Conservation (phyloP, 2,329 filamentous ascomycete species). For the Botrytis tulipae region DNA sequence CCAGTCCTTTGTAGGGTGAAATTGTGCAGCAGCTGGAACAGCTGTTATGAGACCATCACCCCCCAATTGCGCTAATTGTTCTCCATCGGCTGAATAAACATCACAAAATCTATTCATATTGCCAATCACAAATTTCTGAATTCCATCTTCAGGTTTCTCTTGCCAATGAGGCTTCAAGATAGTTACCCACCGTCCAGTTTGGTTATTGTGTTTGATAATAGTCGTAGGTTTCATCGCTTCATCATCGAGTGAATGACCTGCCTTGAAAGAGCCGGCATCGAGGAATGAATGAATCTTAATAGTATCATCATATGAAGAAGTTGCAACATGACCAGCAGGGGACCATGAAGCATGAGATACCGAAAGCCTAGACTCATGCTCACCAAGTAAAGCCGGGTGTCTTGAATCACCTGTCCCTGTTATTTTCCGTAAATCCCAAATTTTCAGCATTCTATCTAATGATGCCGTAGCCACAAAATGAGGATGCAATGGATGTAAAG, state of each 20-base stretch:
- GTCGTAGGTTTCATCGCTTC: constrained; percentile 66
- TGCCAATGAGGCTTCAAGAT: constrained; percentile 88
- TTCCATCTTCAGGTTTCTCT: constrained; percentile 68
- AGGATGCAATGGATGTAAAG: constrained; percentile 73
- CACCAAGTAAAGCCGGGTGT: constrained; percentile 69
- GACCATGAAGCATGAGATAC: constrained; percentile 95
- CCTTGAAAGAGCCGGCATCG: constrained; percentile 57
- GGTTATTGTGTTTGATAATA: constrained; percentile 83
- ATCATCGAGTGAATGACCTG: constrained; percentile 56
- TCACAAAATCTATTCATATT: constrained; percentile 99
- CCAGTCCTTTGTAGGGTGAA: constrained; percentile 87
- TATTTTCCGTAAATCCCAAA: constrained; percentile 90
- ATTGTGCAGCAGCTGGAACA: constrained; percentile 87
- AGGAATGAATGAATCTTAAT: constrained; percentile 87
- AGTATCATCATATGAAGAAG: constrained; percentile 90
- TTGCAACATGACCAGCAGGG: constrained; percentile 78
- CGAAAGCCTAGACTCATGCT: constrained; percentile 78
- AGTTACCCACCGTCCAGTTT: constrained; percentile 92
- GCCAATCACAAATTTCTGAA: constrained; percentile 86
- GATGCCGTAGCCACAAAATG: constrained; percentile 88
- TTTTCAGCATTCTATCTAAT: constrained; percentile 80
- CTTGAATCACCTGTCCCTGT: constrained; percentile 58
- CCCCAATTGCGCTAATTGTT: constrained; percentile 83
- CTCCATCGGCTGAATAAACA: constrained; percentile 76
- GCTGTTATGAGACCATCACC: constrained; percentile 84